phyloP scores from a whole-genome alignment of 1,284 basidiomycete species.

The Porogramme epimiltina region DNA sequence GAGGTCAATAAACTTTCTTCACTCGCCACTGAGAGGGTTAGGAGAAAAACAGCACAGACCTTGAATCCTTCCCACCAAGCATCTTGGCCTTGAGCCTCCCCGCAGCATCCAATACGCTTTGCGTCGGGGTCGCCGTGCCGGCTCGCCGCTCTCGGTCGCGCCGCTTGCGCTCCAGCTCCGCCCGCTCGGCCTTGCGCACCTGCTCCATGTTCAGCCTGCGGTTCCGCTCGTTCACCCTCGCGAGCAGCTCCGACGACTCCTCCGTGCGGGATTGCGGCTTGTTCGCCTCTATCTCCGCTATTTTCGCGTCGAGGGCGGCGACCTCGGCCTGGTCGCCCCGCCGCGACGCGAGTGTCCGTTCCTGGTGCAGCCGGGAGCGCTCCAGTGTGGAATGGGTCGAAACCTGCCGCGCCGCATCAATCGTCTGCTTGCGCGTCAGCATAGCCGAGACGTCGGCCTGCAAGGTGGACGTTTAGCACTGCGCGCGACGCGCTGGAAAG shows the following conservation, averaged over 20 bases:
- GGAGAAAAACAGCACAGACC: slow-evolving; percentile 31
- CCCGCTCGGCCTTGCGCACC: slow-evolving; percentile 75
- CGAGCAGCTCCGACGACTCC: slow-evolving; percentile 55
- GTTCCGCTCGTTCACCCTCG: slow-evolving; percentile 88
- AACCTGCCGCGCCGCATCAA: slow-evolving; percentile 47
- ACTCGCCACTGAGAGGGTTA: slow-evolving; percentile 2
- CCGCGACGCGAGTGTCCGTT: slow-evolving; percentile 68
- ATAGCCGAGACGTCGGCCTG: slow-evolving; percentile 74
- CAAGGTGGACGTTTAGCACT: background rate
- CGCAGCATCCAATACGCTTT: slow-evolving; percentile 43
- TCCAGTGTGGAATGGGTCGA: slow-evolving; percentile 47
- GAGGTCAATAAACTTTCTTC: too few relatives aligned
- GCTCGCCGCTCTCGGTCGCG: slow-evolving; percentile 62
- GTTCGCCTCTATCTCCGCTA: slow-evolving; percentile 52
- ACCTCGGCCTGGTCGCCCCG: slow-evolving; percentile 70
- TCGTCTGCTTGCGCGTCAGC: slow-evolving; percentile 64
- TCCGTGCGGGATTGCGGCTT: slow-evolving; percentile 31
- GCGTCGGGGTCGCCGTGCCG: slow-evolving; percentile 40
- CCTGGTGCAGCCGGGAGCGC: slow-evolving; percentile 63
- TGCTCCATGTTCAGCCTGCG: slow-evolving; percentile 79
- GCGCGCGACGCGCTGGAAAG: background rate
- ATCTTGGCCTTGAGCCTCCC: slow-evolving; percentile 62
- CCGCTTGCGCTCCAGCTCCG: slow-evolving; percentile 64
- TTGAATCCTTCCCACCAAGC: slow-evolving; percentile 37
- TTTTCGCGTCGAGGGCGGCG: slow-evolving; percentile 57